Percentiles rank a stretch among this genome's conserved stretches.
These are phyloP conservation scores for Nothopassalora personata DNA, from an alignment of 2,329 filamentous ascomycete genomes.

Conservation along the genomic window DNA sequence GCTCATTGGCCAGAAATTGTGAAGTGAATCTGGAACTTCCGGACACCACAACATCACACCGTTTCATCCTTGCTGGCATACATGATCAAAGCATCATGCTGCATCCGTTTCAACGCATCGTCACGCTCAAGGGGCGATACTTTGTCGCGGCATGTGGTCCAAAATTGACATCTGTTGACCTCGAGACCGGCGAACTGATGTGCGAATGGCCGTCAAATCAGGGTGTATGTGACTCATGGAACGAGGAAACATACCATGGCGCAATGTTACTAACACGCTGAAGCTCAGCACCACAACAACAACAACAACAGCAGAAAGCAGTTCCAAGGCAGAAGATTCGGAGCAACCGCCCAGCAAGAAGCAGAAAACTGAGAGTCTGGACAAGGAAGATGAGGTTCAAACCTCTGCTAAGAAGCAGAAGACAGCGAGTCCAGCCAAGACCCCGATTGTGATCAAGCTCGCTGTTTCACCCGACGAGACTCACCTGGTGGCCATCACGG, in stretches of 20 bases:
- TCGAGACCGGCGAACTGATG: constrained; percentile 53
- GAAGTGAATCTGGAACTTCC: background rate
- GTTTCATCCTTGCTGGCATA: background rate
- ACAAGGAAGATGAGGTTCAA: constrained; percentile 1
- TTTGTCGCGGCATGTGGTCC: constrained; percentile 71
- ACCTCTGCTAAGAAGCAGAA: constrained; percentile 19
- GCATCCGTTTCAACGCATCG: constrained; percentile 41
- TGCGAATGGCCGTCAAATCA: constrained; percentile 53
- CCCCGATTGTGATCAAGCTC: constrained; percentile 65
- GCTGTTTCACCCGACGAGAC: constrained; percentile 58
- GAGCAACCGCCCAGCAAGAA: background rate
- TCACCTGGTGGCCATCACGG: constrained; percentile 72
- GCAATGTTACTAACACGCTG: background rate
- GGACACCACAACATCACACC: background rate
- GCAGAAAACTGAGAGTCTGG: background rate
- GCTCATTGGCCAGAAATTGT: background rate
- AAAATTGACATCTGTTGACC: constrained; percentile 62
- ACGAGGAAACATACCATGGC: background rate
- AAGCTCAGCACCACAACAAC: background rate
- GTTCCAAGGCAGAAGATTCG: background rate
- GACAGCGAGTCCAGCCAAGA: constrained; percentile 25
- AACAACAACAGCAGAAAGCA: background rate
- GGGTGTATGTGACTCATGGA: background rate
- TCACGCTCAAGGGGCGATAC: constrained; percentile 38
- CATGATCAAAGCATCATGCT: constrained; percentile 21